These are phyloP conservation scores for Dictyophora rubrovolvata DNA, from an alignment of 768 basidiomycete species.

Conservation along the genomic window DNA sequence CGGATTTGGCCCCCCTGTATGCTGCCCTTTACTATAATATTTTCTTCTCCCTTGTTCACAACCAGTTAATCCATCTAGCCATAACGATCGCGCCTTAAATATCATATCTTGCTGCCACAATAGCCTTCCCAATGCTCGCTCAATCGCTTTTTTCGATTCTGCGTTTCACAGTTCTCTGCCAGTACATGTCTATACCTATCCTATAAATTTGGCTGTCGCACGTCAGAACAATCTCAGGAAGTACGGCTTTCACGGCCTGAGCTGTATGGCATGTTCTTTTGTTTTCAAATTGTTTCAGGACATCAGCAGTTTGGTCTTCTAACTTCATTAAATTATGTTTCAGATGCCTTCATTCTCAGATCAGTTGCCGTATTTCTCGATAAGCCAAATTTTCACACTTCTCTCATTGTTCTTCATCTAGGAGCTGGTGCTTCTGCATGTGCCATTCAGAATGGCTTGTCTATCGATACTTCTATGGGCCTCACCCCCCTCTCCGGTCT, in stretches of 20 bases:
- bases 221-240: constrained; percentile 63
- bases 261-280: constrained; percentile 33
- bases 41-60: constrained; percentile 4
- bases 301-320: not conserved
- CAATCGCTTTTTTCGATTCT: constrained; percentile 83
- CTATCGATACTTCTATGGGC: constrained; percentile 86
- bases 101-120: constrained; percentile 53
- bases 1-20: constrained; percentile 72
- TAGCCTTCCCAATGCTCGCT: constrained; percentile 54
- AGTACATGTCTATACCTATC: constrained; percentile 65
- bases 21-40: constrained; percentile 19
- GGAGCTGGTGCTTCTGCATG: constrained; percentile 87
- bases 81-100: constrained; percentile 51
- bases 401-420: constrained; percentile 76
- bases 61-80: constrained; percentile 25
- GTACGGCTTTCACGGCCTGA: constrained; percentile 88
- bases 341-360: constrained; percentile 61
- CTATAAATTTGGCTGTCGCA: constrained; percentile 57
- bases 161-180: constrained; percentile 76
- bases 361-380: constrained; percentile 48
- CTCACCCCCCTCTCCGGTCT: constrained; percentile 82
- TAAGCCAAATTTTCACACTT: constrained; percentile 44
- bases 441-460: constrained; percentile 60
- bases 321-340: not conserved
- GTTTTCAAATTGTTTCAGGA: not conserved